Conservation (phyloP, 352 stramenopile species). For the Phytophthora meadii region DNA sequence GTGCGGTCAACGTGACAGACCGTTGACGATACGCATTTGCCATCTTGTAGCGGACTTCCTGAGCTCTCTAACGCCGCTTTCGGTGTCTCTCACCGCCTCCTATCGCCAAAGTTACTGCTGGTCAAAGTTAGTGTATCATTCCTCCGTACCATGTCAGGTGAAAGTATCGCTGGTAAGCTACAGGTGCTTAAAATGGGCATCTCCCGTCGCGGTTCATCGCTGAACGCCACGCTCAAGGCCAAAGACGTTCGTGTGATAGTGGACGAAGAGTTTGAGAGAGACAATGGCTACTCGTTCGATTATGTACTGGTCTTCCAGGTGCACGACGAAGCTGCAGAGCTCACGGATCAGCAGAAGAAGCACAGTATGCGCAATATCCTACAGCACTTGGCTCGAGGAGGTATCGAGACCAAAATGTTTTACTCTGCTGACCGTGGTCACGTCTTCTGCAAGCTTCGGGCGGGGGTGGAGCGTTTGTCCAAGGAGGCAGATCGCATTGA, state of each 20-base stretch:
- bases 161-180: slow-evolving; percentile 40
- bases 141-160: slow-evolving; percentile 21
- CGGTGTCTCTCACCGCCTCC: slow-evolving; percentile 13
- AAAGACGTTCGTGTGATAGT: slow-evolving; percentile 70
- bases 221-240: slow-evolving; percentile 69
- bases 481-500: slow-evolving; percentile 82
- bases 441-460: slow-evolving; percentile 83
- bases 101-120: slow-evolving; percentile 6
- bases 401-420: slow-evolving; percentile 88
- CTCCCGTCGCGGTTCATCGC: slow-evolving; percentile 66
- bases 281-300: slow-evolving; percentile 85
- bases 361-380: slow-evolving; percentile 77
- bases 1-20: slow-evolving; percentile 2
- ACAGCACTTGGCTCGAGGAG: slow-evolving; percentile 65
- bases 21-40: slow-evolving; percentile 23
- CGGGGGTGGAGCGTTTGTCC: slow-evolving; percentile 64
- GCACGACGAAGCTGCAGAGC: slow-evolving; percentile 67
- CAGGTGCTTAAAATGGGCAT: slow-evolving; percentile 70
- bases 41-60: slow-evolving; percentile 4
- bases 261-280: slow-evolving; percentile 63
- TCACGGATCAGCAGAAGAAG: slow-evolving; percentile 67
- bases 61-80: slow-evolving; percentile 6
- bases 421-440: slow-evolving; percentile 72
- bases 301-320: slow-evolving; percentile 86
- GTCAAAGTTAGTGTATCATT: slow-evolving; percentile 15